Conservation (phyloP, 176 grass and related monocot genomes). For the Oryza glumipatula region DNA sequence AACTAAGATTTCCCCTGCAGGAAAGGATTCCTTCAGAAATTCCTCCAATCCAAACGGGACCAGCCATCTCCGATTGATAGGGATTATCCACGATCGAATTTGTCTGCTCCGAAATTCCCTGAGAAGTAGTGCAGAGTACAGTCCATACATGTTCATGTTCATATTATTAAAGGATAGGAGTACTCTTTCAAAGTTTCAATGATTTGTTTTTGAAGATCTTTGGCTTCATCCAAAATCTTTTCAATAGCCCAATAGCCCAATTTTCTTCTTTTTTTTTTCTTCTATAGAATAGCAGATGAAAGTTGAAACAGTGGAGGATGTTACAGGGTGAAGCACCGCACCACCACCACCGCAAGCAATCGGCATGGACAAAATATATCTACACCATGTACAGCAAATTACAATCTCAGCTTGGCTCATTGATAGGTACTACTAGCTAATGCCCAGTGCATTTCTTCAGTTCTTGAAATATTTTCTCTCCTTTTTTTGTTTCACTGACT, state of each 20-base stretch:
- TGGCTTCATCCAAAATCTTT: neutral
- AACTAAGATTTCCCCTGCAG: neutral
- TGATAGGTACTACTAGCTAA: conserved; percentile 34
- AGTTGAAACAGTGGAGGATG: conserved; percentile 39
- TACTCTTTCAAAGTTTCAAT: neutral
- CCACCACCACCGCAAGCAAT: conserved; percentile 37
- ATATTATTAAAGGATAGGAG: neutral
- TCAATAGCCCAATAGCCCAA: neutral
- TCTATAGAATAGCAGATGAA: conserved; percentile 39
- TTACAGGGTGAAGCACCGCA: conserved; percentile 45
- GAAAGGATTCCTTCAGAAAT: neutral
- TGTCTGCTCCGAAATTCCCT: neutral
- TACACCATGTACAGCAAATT: conserved; percentile 71
- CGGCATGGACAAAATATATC: conserved; percentile 61
- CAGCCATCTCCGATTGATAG: neutral
- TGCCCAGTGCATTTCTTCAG: conserved; percentile 17
- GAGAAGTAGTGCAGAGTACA: neutral
- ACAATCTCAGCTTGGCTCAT: conserved; percentile 37
- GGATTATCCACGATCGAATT: neutral
- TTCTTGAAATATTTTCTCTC: neutral
- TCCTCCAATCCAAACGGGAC: neutral
- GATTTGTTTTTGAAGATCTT: neutral
- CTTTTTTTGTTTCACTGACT: neutral
- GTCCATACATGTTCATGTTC: neutral
- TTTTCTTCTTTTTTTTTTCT: neutral